These are phyloP conservation scores for Cymbopogon citratus DNA, from an alignment of 176 grass and related monocot species.

Conservation along the genomic window DNA sequence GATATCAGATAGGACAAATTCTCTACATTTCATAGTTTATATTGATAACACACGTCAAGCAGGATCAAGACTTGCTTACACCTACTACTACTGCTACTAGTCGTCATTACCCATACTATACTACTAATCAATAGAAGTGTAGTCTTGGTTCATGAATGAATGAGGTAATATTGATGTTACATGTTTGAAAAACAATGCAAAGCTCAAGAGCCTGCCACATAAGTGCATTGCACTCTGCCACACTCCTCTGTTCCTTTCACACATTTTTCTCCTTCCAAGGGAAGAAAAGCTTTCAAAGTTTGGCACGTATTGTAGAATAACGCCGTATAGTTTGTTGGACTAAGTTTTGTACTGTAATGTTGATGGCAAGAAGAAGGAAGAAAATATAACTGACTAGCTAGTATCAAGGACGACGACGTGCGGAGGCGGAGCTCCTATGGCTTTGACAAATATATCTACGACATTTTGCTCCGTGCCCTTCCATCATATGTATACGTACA, in stretches of 20 bases:
- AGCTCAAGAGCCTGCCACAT: not conserved
- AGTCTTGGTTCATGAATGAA: conserved; percentile 32
- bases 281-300: not conserved
- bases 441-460: too few species aligned
- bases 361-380: conserved; percentile 9
- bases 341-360: not conserved
- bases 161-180: conserved; percentile 44
- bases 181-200: conserved; percentile 25
- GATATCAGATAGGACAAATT: too few species aligned
- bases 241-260: conserved; percentile 17
- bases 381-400: not conserved
- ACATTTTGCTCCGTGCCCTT: too few species aligned
- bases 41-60: conserved; percentile 32
- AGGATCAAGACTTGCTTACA: conserved; percentile 34
- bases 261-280: not conserved
- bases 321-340: conserved; percentile 3
- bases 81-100: conserved; percentile 20
- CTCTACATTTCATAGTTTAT: too few species aligned
- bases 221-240: not conserved
- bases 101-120: not conserved
- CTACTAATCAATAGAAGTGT: conserved; percentile 35
- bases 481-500: too few species aligned
- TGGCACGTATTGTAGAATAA: conserved; percentile 2
- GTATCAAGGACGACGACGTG: too few species aligned
- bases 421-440: too few species aligned